phyloP scores from a whole-genome alignment of 768 basidiomycete species.

The Kwoniella mangroviensis region DNA sequence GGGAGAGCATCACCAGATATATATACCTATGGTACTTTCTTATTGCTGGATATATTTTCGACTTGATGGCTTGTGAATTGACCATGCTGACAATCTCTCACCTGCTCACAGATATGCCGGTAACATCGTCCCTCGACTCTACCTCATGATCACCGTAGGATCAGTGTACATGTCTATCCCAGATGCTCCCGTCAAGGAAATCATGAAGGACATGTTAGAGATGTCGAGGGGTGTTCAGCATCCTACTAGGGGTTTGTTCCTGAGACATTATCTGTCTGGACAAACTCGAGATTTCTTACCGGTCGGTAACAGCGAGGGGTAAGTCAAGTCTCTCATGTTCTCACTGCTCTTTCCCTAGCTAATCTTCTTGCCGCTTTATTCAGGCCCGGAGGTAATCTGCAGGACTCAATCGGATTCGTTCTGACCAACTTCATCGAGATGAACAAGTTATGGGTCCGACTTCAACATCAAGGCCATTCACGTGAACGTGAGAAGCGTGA shows the following conservation, averaged over 20 bases:
- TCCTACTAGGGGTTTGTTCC: constrained; percentile 93
- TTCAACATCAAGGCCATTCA: constrained; percentile 97
- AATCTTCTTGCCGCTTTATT: too few species aligned
- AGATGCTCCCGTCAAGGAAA: constrained; percentile 96
- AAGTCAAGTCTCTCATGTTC: constrained; percentile 32
- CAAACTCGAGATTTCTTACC: constrained; percentile 97
- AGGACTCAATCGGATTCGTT: constrained; percentile 94
- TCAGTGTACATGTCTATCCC: constrained; percentile 99
- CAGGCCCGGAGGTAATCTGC: constrained; percentile 86
- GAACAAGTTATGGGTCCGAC: constrained; percentile 99
- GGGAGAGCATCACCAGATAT: too few species aligned
- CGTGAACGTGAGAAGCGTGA: constrained; percentile 97
- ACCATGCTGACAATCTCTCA: not conserved
- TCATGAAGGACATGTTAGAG: constrained; percentile 99
- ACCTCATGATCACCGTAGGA: constrained; percentile 99
- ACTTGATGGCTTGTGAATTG: too few species aligned
- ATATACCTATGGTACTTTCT: too few species aligned
- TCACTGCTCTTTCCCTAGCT: not conserved
- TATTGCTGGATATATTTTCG: too few species aligned
- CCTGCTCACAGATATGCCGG: constrained; percentile 42
- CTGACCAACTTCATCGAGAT: constrained; percentile 99
- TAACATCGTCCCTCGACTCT: constrained; percentile 56
- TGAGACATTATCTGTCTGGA: constrained; percentile 94
- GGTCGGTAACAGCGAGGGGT: constrained; percentile 82
- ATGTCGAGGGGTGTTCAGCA: constrained; percentile 97